Evolutionary conservation across 2,329 filamentous ascomycete genomes (phyloP), one percentile per base, ranked within the genome.

Genomic region (Exophiala xenobiotica): DNA sequence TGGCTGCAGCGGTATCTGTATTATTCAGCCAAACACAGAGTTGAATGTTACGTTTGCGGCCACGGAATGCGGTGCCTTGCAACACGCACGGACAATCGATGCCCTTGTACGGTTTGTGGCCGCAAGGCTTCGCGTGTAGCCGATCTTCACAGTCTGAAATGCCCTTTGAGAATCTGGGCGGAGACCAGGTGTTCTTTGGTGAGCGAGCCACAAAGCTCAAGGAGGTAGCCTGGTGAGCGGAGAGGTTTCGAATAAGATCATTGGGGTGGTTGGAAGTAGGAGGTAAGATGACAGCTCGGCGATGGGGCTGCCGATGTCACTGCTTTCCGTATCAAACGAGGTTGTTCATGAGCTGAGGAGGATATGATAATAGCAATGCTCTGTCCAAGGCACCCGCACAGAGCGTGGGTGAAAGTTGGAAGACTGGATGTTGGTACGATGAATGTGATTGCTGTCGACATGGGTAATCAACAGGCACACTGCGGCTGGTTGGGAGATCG

Each of bases 221-320:
- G 37, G 35, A 33, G n/a, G 26, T 23, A 24, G 46, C 39, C 37
- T 49, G 16, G 46, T 31, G 38, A 20, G 19, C n/a, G 19, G 6
- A 9, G n/a, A 49, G 16, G 26, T 39, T 31, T 31, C 37, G 24
- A 18, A 31, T 29, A 33, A 41, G 16, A 9, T 49, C 46, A 49
- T 39, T 37, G 46, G 38, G 26, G 35, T 41, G 37, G 38, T 20
- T n/a, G 18, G 20, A 35, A 35, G 43, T 16, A 33, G 37, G 26
- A 42, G 23, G 53, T 50, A 37, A 53, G 49, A 52, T 53, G 53
- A 56, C 49, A 53, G 49, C 45, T 43, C 31, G 44, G 40, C 20
- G 44, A 48, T 49, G 29, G 49, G 53, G 49, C 39, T 45, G 46
- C 40, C 44, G 33, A 20, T 27, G 38, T 24, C 19, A 37, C n/a